Percentiles rank a stretch among this genome's conserved stretches.
These are phyloP conservation scores for Leccinum obscurum DNA, from an alignment of 768 basidiomycete genomes.

Conservation along the genomic window DNA sequence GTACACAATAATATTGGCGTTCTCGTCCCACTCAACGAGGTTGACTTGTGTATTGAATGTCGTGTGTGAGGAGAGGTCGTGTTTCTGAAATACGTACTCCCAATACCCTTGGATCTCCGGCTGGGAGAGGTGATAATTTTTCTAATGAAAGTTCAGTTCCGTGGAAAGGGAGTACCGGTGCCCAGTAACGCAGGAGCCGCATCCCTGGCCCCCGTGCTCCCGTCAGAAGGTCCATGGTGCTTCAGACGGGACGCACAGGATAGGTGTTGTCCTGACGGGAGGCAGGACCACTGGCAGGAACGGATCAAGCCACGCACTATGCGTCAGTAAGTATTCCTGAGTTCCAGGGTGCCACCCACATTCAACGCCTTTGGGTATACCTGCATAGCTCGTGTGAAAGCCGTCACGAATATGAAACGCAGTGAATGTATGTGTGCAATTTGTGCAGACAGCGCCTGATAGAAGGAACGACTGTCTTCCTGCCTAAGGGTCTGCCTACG, in stretches of 20 bases:
- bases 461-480: no score
- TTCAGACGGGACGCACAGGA: constrained; percentile 1
- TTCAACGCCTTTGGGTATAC: constrained; percentile 1
- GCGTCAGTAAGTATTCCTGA: background rate
- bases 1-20: constrained; percentile 38
- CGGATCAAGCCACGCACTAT: background rate
- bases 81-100: constrained; percentile 46
- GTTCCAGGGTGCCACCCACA: background rate
- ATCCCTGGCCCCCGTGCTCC: background rate
- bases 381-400: constrained; percentile 23
- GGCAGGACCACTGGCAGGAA: background rate
- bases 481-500: no score
- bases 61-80: constrained; percentile 38
- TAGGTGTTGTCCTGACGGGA: constrained; percentile 4
- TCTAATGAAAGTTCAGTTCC: background rate
- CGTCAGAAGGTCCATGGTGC: background rate
- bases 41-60: constrained; percentile 32
- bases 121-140: constrained; percentile 6
- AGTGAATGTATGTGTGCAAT: background rate
- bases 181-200: constrained; percentile 2
- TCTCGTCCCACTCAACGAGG: constrained; percentile 49
- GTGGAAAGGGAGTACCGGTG: constrained; percentile 4
- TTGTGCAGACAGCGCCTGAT: background rate
- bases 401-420: background rate
- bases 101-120: constrained; percentile 27